Conservation (phyloP, 768 basidiomycete species). For the Austroboletus festivus region DNA sequence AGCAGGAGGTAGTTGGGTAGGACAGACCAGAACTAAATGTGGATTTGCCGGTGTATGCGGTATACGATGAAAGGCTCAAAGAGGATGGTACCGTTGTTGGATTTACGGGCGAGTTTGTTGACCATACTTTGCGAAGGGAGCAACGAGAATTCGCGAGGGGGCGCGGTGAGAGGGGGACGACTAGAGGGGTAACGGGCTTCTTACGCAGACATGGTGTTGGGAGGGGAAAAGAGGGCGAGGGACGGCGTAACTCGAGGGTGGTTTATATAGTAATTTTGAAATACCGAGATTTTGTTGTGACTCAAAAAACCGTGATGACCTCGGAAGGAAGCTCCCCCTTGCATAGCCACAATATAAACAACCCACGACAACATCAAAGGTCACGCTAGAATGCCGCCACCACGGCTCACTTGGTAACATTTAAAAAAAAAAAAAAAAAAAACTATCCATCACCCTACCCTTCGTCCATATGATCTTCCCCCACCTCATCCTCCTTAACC, state of each 20-base stretch:
- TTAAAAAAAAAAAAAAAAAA: constrained; percentile 1
- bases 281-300: constrained; percentile 32
- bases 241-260: constrained; percentile 23
- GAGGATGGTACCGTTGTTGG: constrained; percentile 82
- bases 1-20: no score
- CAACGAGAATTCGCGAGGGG: constrained; percentile 25
- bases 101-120: constrained; percentile 76
- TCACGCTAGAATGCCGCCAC: constrained; percentile 28
- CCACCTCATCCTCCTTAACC: constrained; percentile 54
- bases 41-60: constrained; percentile 67
- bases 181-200: constrained; percentile 10
- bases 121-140: constrained; percentile 59
- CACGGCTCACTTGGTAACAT: constrained; percentile 3
- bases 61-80: constrained; percentile 87
- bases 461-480: constrained; percentile 72
- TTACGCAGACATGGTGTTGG: constrained; percentile 40
- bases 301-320: constrained; percentile 28
- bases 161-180: constrained; percentile 19
- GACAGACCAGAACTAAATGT: constrained; percentile 20
- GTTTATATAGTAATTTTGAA: constrained; percentile 46
- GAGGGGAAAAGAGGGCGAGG: constrained; percentile 20
- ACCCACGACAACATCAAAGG: constrained; percentile 16
- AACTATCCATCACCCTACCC: constrained; percentile 32
- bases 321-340: constrained; percentile 34
- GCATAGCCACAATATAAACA: constrained; percentile 27